Percentiles rank a stretch among this genome's conserved stretches.
Conservation (phyloP, 2,329 filamentous ascomycete genomes). For the Fonsecaea nubica region DNA sequence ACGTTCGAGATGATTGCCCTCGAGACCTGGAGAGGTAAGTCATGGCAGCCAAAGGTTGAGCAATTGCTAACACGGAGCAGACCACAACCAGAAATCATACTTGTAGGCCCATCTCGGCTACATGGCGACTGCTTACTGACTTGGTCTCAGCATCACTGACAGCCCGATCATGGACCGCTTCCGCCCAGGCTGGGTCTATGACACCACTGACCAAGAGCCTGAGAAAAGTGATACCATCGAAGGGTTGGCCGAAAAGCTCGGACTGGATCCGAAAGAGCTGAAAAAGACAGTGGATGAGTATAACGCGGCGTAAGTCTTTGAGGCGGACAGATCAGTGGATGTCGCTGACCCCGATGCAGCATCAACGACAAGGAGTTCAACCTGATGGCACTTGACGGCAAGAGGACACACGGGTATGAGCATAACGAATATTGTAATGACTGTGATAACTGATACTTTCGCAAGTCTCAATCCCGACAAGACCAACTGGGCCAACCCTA, state of each 20-base stretch:
- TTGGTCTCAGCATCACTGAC: constrained; percentile 45
- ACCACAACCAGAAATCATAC: constrained; percentile 51
- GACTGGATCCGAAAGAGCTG: constrained; percentile 46
- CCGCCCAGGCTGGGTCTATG: constrained; percentile 52
- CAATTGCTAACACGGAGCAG: constrained; percentile 24
- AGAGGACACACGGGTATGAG: constrained; percentile 44
- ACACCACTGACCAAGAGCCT: constrained; percentile 52
- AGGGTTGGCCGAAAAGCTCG: constrained; percentile 50
- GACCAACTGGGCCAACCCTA: constrained; percentile 52
- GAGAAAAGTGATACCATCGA: constrained; percentile 50
- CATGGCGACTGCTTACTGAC: background rate
- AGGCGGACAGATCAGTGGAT: background rate
- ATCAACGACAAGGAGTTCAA: constrained; percentile 50
- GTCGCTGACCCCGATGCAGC: constrained; percentile 7
- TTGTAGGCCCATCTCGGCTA: constrained; percentile 37
- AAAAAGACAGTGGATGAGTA: constrained; percentile 50
- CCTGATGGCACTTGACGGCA: constrained; percentile 49
- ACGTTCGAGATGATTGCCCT: constrained; percentile 54
- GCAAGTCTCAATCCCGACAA: constrained; percentile 44
- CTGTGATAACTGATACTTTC: background rate
- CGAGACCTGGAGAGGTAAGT: constrained; percentile 46
- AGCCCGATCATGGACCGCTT: constrained; percentile 51
- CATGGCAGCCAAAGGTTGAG: background rate
- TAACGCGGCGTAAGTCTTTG: constrained; percentile 44
- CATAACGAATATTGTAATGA: background rate